Evolutionary conservation across 2,329 filamentous ascomycete genomes (phyloP).

Genomic region (Cercospora sp.): DNA sequence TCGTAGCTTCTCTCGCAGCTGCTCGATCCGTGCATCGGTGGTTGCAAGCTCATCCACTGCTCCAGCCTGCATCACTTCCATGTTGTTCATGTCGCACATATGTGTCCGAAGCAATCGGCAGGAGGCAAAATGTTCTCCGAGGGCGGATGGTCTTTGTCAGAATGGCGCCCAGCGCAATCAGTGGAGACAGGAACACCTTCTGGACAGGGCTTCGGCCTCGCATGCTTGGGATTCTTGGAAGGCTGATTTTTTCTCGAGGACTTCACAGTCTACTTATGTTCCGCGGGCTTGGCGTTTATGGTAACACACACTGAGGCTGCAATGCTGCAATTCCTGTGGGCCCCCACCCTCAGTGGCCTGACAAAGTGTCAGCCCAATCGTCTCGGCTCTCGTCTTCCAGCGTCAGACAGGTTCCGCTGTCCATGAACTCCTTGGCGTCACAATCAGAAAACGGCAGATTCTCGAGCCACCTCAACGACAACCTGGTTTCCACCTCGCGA

Average conservation of each 20-base stretch:
- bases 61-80: neutral
- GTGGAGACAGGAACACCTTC: neutral
- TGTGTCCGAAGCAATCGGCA: neutral
- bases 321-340: neutral
- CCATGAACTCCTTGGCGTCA: neutral
- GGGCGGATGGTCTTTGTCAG: no score
- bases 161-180: no score
- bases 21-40: neutral
- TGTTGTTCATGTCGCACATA: neutral
- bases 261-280: neutral
- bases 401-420: neutral
- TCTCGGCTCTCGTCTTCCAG: neutral
- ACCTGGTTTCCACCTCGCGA: neutral
- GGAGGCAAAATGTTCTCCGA: neutral
- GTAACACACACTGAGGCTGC: neutral
- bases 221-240: neutral
- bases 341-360: neutral
- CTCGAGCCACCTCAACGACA: neutral
- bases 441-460: neutral
- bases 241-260: neutral
- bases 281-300: neutral
- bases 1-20: neutral
- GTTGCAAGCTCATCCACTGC: neutral
- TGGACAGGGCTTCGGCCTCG: neutral
- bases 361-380: neutral